Evolutionary conservation across 805 yeast genomes (phyloP).

Genomic region (Kazachstania kunashirensis): DNA sequence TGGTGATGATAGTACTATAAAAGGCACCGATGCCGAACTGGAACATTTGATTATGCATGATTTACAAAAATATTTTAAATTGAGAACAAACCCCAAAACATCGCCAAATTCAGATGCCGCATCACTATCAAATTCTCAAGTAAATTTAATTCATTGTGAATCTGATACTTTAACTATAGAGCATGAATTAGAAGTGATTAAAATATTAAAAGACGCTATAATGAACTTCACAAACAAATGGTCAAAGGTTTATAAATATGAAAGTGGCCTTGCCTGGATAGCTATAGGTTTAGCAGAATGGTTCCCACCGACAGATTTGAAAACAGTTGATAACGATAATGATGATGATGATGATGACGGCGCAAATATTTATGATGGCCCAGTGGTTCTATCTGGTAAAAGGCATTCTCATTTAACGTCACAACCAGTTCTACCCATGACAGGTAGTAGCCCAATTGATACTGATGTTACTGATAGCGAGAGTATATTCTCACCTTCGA

Average conservation of each 20-base stretch:
- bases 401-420: conserved; percentile 12
- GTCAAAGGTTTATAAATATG: conserved; percentile 70
- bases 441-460: background rate
- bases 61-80: conserved; percentile 45
- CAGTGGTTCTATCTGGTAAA: conserved; percentile 20
- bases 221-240: conserved; percentile 60
- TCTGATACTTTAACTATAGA: background rate
- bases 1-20: background rate
- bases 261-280: conserved; percentile 77
- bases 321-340: conserved; percentile 36
- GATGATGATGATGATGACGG: background rate
- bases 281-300: conserved; percentile 85
- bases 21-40: conserved; percentile 1
- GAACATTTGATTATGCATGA: conserved; percentile 43
- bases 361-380: conserved; percentile 22
- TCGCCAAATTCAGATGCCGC: background rate
- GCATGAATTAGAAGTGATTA: conserved; percentile 35
- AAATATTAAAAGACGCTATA: conserved; percentile 50
- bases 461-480: background rate
- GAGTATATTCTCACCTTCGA: background rate
- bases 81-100: background rate
- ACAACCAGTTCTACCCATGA: background rate
- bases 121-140: no score
- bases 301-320: conserved; percentile 56
- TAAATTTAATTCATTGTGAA: background rate